Evolutionary conservation across 1,139 yeast genomes (phyloP).

Genomic region (Suhomyces bokatorum): DNA sequence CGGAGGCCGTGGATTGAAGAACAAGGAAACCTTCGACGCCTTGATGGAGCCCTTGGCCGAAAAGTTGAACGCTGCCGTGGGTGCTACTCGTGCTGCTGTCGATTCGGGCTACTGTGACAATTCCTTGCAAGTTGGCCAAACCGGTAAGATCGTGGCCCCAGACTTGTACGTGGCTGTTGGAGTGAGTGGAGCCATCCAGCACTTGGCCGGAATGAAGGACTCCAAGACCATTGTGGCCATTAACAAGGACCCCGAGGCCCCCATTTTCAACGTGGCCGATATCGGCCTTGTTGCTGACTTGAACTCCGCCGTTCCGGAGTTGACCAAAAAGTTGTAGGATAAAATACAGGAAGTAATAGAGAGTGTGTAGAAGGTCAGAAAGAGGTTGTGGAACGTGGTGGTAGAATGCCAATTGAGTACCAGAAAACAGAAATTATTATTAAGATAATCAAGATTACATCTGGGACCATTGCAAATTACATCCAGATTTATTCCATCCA

Average conservation of each 20-base stretch:
- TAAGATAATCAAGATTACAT: too few relatives aligned
- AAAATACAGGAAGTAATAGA: background rate
- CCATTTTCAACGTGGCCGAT: slow-evolving; percentile 90
- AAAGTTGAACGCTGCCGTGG: slow-evolving; percentile 86
- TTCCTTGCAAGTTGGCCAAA: slow-evolving; percentile 97
- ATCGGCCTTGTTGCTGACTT: slow-evolving; percentile 87
- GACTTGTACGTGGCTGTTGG: slow-evolving; percentile 92
- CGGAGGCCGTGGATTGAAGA: slow-evolving; percentile 94
- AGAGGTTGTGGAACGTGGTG: too few relatives aligned
- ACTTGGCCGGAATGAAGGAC: slow-evolving; percentile 98
- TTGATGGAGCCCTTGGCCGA: slow-evolving; percentile 83
- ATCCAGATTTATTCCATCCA: too few relatives aligned
- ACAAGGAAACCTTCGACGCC: slow-evolving; percentile 81
- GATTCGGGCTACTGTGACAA: slow-evolving; percentile 95
- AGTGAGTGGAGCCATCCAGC: slow-evolving; percentile 96
- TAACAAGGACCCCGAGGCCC: slow-evolving; percentile 92
- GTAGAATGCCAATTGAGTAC: too few relatives aligned
- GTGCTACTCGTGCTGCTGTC: slow-evolving; percentile 98
- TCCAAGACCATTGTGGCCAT: slow-evolving; percentile 91
- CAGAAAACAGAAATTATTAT: too few relatives aligned
- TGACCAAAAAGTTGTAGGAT: slow-evolving; percentile 64
- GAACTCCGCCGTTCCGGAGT: slow-evolving; percentile 81
- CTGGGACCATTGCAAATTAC: too few relatives aligned
- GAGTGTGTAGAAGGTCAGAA: background rate
- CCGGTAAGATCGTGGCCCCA: slow-evolving; percentile 97